Base-by-base conservation (phyloP, 2,329 filamentous ascomycete species). In the Lojkania enalia region DNA sequence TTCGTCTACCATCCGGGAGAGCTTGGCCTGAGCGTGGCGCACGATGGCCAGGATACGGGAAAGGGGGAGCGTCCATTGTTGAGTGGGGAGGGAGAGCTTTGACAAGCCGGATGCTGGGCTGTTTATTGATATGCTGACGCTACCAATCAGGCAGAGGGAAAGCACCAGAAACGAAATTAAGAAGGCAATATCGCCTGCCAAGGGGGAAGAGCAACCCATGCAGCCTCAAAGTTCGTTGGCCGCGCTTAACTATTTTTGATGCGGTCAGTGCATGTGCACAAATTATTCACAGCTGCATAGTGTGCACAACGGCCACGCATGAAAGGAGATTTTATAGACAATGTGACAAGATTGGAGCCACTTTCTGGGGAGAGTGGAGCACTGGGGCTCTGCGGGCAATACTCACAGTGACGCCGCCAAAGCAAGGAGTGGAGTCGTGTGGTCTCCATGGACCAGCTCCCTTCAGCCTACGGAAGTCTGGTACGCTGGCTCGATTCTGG, bases 91-190 rank as follows among this genome's bases (percentile, higher is more conserved):
- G 50, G 42, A n/a, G 44, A 57, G 58, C 49, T 48, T 50, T 46
- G 48, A 58, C 53, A 52, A 49, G 47, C 48, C 55, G 51, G 48
- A 47, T 43, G 52, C 49, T 55, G 55, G 56, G 55, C 45, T 46
- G 57, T 58, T 61, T 66, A 64, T 66, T 66, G 61, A 64, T 53
- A 54, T 49, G 46, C 44, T 46, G 32, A 44, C 31, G 21, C 37
- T 39, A 40, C 52, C 55, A 54, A 63, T 64, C 55, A 53, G 48
- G 49, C 19, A 27, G 42, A 48, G 51, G 31, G 55, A 48, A 46
- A 47, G 47, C 48, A 35, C 40, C 42, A 48, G 49, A 60, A 61
- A 61, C 62, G 58, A 68, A 61, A 67, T 68, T 66, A 61, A 53
- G 32, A 49, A 45, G 39, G 44, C 54, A 60, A 57, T 59, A 60